Evolutionary conservation across 2,329 filamentous ascomycete species (phyloP).

Genomic region (Leptographium galeiforme): DNA sequence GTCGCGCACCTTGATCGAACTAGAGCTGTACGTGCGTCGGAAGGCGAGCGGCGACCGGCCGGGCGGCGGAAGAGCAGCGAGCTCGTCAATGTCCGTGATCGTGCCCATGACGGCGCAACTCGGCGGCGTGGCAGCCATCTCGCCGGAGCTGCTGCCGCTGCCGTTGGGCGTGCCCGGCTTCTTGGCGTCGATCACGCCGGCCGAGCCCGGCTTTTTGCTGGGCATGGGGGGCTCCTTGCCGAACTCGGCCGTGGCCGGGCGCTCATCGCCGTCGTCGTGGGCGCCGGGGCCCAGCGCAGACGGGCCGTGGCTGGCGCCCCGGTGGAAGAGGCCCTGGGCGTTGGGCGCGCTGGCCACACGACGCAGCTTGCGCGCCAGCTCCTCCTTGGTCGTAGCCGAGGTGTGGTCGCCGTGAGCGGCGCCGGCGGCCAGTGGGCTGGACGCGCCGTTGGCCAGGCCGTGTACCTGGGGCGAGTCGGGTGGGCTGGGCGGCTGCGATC

Average conservation of each 20-base stretch:
- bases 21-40: slow-evolving; percentile 92
- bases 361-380: slow-evolving; percentile 81
- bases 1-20: slow-evolving; percentile 96
- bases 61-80: slow-evolving; percentile 53
- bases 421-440: slow-evolving; percentile 12
- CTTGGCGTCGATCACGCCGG: slow-evolving; percentile 32
- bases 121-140: slow-evolving; percentile 18
- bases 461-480: slow-evolving; percentile 77
- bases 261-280: slow-evolving; percentile 31
- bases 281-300: background rate
- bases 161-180: slow-evolving; percentile 17
- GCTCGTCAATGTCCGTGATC: slow-evolving; percentile 33
- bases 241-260: slow-evolving; percentile 74
- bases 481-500: slow-evolving; percentile 82
- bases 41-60: slow-evolving; percentile 62
- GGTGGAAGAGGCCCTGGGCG: slow-evolving; percentile 77
- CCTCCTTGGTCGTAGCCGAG: slow-evolving; percentile 75
- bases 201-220: slow-evolving; percentile 34
- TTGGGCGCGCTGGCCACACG: slow-evolving; percentile 95
- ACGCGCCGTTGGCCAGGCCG: slow-evolving; percentile 42
- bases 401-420: slow-evolving; percentile 54
- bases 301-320: slow-evolving; percentile 28
- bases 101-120: slow-evolving; percentile 16
- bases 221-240: slow-evolving; percentile 65
- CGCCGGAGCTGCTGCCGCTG: slow-evolving; percentile 17